Evolutionary conservation across 2,329 filamentous ascomycete species (phyloP).

Genomic region (Scedosporium minutisporum): DNA sequence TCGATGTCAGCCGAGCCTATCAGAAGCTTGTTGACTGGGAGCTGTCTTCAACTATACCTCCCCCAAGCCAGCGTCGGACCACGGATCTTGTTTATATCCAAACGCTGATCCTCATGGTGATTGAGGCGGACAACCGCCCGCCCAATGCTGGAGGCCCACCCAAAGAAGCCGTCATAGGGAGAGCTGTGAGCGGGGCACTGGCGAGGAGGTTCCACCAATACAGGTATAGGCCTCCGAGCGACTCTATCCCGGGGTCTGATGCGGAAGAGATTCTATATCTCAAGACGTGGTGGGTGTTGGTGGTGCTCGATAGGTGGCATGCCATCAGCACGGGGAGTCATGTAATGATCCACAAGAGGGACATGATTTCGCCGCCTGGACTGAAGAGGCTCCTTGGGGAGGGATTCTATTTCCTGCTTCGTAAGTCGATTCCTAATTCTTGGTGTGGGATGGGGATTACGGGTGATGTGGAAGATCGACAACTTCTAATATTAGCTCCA

Average conservation of each 20-base stretch:
- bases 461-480: too few species aligned
- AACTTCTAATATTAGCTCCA: slow-evolving; percentile 16
- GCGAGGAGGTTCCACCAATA: slow-evolving; percentile 50
- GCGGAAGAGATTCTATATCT: slow-evolving; percentile 52
- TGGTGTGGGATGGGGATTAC: too few species aligned
- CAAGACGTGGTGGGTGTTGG: slow-evolving; percentile 62
- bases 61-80: neutral
- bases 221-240: neutral
- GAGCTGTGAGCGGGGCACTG: slow-evolving; percentile 57
- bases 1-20: slow-evolving; percentile 34
- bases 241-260: slow-evolving; percentile 35
- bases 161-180: slow-evolving; percentile 48
- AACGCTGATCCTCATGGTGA: slow-evolving; percentile 54
- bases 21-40: slow-evolving; percentile 44
- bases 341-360: slow-evolving; percentile 51
- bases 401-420: slow-evolving; percentile 51
- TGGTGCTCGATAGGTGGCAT: slow-evolving; percentile 65
- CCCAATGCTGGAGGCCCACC: slow-evolving; percentile 33
- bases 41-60: slow-evolving; percentile 15
- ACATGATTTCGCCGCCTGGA: slow-evolving; percentile 48
- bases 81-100: slow-evolving; percentile 46
- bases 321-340: slow-evolving; percentile 57
- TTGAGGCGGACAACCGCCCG: slow-evolving; percentile 53
- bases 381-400: slow-evolving; percentile 54
- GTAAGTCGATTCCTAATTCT: slow-evolving; percentile 34